A percentile compares a stretch with the other conserved stretches of the same genome.
Conservation (phyloP, 192 early-diverging fungal genomes). For the Podila epigama region DNA sequence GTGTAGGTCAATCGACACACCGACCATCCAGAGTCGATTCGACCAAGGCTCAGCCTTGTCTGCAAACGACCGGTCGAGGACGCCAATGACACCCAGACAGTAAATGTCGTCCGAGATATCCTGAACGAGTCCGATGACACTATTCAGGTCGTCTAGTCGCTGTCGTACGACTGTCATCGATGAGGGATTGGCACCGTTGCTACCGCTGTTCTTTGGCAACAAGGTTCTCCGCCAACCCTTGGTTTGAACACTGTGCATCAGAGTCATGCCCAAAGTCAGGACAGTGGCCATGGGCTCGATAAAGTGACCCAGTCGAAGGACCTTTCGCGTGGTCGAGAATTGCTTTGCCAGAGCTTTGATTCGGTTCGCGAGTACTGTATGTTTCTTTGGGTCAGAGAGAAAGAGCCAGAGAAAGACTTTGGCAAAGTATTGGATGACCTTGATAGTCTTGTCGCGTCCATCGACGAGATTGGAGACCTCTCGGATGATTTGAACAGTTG, state of each 20-base stretch:
- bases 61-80: constrained; percentile 58
- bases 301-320: constrained; percentile 75
- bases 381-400: constrained; percentile 24
- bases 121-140: constrained; percentile 64
- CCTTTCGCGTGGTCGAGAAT: constrained; percentile 77
- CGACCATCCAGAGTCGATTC: constrained; percentile 73
- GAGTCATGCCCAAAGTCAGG: constrained; percentile 25
- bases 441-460: constrained; percentile 86
- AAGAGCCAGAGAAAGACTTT: constrained; percentile 72
- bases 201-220: constrained; percentile 4
- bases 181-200: no score
- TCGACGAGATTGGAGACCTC: constrained; percentile 74
- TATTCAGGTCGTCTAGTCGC: constrained; percentile 52
- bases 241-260: neutral
- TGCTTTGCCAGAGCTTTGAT: constrained; percentile 65
- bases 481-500: constrained; percentile 54
- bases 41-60: constrained; percentile 66
- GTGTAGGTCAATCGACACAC: constrained; percentile 72
- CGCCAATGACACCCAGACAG: constrained; percentile 74
- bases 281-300: constrained; percentile 71
- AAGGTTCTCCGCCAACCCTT: constrained; percentile 4
- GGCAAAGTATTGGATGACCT: constrained; percentile 76
- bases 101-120: constrained; percentile 80
- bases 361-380: constrained; percentile 16
- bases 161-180: constrained; percentile 19